Conservation (phyloP, 78 protist genomes). For the Emiliania huxleyi region DNA sequence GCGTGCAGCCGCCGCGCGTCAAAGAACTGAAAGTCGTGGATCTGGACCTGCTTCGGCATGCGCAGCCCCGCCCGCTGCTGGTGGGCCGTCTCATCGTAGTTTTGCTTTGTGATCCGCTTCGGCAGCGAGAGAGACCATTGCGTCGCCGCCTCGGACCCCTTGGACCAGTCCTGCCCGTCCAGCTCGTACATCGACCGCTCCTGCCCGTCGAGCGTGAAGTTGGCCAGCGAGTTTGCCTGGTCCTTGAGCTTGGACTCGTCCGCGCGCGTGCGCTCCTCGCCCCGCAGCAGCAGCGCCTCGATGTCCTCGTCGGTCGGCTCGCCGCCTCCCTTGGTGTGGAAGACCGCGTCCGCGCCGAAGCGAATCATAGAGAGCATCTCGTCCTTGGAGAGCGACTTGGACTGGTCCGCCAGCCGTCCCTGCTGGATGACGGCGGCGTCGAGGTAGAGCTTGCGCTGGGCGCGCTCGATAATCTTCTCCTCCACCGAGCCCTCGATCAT, state of each 20-base stretch:
- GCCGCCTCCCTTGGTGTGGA: not conserved
- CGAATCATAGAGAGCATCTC: not conserved
- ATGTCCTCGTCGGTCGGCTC: constrained; percentile 58
- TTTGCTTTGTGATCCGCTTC: constrained; percentile 61
- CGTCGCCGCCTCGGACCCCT: not conserved
- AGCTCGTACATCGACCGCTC: constrained; percentile 70
- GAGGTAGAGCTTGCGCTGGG: constrained; percentile 89
- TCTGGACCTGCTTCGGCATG: not conserved
- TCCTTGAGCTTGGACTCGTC: not conserved
- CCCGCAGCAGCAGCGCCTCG: constrained; percentile 71
- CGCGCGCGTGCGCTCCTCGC: constrained; percentile 60
- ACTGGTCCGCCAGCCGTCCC: not conserved
- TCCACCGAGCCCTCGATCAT: constrained; percentile 82
- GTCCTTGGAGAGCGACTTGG: not conserved
- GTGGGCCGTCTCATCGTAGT: constrained; percentile 42
- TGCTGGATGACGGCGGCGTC: constrained; percentile 95
- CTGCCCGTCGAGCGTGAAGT: constrained; percentile 57
- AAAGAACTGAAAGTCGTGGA: constrained; percentile 41
- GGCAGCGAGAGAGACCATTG: constrained; percentile 54
- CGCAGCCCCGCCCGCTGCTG: not conserved
- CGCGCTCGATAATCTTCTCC: constrained; percentile 92
- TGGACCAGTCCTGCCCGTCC: constrained; percentile 77
- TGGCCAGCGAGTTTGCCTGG: constrained; percentile 8
- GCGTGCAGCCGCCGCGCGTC: not conserved
- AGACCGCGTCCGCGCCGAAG: constrained; percentile 7